Percentiles rank a stretch among this genome's conserved stretches.
Evolutionary conservation across 2,329 filamentous ascomycete genomes (phyloP).

Genomic region (Parascedosporium putredinis): DNA sequence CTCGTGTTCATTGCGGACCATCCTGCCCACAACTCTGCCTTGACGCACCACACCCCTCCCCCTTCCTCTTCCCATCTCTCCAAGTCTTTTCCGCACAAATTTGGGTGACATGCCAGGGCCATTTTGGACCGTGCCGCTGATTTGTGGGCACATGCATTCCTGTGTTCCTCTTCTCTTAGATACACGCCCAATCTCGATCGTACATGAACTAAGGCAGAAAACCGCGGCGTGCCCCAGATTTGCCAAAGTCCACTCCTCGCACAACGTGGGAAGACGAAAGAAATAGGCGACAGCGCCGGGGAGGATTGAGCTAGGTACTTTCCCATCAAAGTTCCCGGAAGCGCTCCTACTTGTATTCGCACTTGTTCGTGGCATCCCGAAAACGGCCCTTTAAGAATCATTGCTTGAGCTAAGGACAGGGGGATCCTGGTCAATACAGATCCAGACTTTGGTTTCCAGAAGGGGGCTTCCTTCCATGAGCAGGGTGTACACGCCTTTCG

Average conservation of each 20-base stretch:
- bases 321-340: not conserved
- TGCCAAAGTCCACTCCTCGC: not conserved
- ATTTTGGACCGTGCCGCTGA: too few species aligned
- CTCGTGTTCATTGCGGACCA: too few species aligned
- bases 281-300: not conserved
- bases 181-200: not conserved
- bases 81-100: too few species aligned
- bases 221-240: not conserved
- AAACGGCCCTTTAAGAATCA: not conserved
- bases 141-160: too few species aligned
- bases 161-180: too few species aligned
- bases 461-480: constrained; percentile 3
- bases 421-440: not conserved
- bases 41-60: not conserved
- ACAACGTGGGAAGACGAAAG: not conserved
- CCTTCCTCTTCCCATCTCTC: not conserved
- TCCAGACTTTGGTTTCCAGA: not conserved
- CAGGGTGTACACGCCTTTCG: not conserved
- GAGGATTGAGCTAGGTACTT: too few species aligned
- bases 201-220: not conserved
- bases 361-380: not conserved
- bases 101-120: not conserved
- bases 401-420: not conserved
- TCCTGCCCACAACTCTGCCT: not conserved
- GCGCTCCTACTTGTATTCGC: not conserved